phyloP scores from a whole-genome alignment of 2,329 filamentous ascomycete genomes.

The Dothidotthia symphoricarpi region DNA sequence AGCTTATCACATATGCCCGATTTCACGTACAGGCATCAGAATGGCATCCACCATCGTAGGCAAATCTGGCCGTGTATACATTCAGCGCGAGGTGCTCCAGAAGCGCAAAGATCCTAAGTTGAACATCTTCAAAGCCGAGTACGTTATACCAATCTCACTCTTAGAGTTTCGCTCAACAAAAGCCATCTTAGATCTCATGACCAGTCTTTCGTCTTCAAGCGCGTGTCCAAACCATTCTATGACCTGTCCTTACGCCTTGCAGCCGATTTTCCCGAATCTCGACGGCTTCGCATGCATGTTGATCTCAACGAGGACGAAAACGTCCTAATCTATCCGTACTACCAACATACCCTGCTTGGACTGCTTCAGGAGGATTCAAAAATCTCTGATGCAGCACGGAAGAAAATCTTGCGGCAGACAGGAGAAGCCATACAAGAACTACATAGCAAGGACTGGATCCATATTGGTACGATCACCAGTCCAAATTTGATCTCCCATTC shows the following conservation, averaged over 20 bases:
- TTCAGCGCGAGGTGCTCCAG: slow-evolving; percentile 33
- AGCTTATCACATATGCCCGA: slow-evolving; percentile 10
- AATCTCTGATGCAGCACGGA: slow-evolving; percentile 28
- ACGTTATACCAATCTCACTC: slow-evolving; percentile 18
- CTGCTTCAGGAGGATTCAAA: slow-evolving; percentile 35
- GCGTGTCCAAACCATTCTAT: slow-evolving; percentile 32
- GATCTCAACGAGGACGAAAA: slow-evolving; percentile 38
- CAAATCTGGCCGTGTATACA: slow-evolving; percentile 41
- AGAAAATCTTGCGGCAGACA: slow-evolving; percentile 36
- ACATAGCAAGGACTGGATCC: slow-evolving; percentile 40
- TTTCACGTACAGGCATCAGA: slow-evolving; percentile 28
- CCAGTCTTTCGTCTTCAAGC: slow-evolving; percentile 38
- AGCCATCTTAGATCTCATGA: slow-evolving; percentile 26
- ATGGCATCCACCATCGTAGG: slow-evolving; percentile 37
- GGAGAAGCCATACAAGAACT: slow-evolving; percentile 41
- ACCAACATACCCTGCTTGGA: slow-evolving; percentile 33
- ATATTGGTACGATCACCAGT: slow-evolving; percentile 31
- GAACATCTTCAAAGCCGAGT: slow-evolving; percentile 40
- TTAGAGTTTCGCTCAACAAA: slow-evolving; percentile 9
- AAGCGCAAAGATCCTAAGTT: slow-evolving; percentile 24
- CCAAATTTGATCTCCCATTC: slow-evolving; percentile 9
- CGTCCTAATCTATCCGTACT: slow-evolving; percentile 41
- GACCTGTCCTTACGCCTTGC: slow-evolving; percentile 35
- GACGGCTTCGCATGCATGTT: slow-evolving; percentile 39
- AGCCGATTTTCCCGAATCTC: slow-evolving; percentile 31